Evolutionary conservation across 257 asterid species (phyloP), one percentile per base, ranked within the genome.

Genomic region (Primulina tabacum): DNA sequence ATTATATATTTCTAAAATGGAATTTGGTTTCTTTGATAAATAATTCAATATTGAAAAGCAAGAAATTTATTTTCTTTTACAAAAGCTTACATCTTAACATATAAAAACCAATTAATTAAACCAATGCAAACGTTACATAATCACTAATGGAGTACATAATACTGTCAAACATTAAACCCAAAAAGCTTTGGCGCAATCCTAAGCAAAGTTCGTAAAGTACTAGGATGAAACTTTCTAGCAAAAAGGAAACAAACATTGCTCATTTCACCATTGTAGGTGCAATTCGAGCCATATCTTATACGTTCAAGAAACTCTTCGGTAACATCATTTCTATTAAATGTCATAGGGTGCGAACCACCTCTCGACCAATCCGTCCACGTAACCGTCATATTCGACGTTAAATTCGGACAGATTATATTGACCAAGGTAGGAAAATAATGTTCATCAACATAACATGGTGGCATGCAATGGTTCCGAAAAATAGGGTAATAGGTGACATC

Each of bases 371-470:
- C 97, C 2, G 85, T 75, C 97, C 96, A 90, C 1, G 92, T 88
- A 67, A 88, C 40, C n/a, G 88, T 83, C 83, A 77, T 60, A 47
- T 80, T 90, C 18, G 92, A 81, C 2, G 94, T 85, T 56, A 85
- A 63, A 34, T 76, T 52, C 3, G 88, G 87, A 61, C 84, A 84
- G 33, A 75, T 67, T 78, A 83, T 88, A 10, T 84, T 81, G 55
- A 82, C 96, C 43, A 90, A 61, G 0, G 96, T 90, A 62, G 97
- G 90, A 77, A 90, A 79, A 59, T 90, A 90, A 50, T 90, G 97
- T 57, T 90, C 96, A 55, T 90, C 97, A 92, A 87, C 83, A 65
- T 90, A 88, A 77, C 96, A 90, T 20, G 96, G 97, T n/a, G 92
- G 92, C 83, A 53, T 2, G 75, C 97, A 90, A 70, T 82, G 77